Evolutionary conservation across 441 rosid genomes (phyloP).

Genomic region (Macaranga tanarius): DNA sequence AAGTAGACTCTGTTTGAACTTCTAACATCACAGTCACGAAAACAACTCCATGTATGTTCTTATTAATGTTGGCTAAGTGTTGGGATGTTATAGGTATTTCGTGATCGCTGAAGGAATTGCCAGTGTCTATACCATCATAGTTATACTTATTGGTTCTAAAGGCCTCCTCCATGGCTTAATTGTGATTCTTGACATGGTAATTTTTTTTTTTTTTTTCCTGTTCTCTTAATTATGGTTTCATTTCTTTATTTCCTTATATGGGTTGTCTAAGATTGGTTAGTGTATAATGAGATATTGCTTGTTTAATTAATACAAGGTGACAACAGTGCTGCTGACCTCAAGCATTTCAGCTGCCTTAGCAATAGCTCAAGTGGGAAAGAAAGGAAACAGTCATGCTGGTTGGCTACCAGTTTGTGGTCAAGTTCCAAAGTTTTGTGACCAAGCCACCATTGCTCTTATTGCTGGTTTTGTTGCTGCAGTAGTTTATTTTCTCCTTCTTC

Average conservation of each 20-base stretch:
- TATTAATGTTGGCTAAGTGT: too few relatives aligned
- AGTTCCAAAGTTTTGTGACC: conserved; percentile 49
- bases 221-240: background rate
- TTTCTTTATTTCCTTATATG: background rate
- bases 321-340: conserved; percentile 36
- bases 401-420: conserved; percentile 58
- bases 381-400: conserved; percentile 57
- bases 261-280: background rate
- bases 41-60: too few relatives aligned
- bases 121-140: conserved; percentile 35
- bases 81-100: conserved; percentile 36
- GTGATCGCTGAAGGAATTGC: conserved; percentile 55
- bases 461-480: conserved; percentile 40
- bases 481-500: conserved; percentile 36
- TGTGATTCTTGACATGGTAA: conserved; percentile 46
- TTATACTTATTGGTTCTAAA: conserved; percentile 32
- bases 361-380: conserved; percentile 54
- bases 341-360: conserved; percentile 58
- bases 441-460: conserved; percentile 39
- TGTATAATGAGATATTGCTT: background rate
- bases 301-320: conserved; percentile 18
- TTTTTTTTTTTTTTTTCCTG: background rate
- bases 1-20: too few relatives aligned
- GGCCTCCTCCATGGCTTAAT: conserved; percentile 29
- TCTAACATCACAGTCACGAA: too few relatives aligned